Base-by-base conservation (phyloP, 805 yeast species). In the Saturnispora sekii region DNA sequence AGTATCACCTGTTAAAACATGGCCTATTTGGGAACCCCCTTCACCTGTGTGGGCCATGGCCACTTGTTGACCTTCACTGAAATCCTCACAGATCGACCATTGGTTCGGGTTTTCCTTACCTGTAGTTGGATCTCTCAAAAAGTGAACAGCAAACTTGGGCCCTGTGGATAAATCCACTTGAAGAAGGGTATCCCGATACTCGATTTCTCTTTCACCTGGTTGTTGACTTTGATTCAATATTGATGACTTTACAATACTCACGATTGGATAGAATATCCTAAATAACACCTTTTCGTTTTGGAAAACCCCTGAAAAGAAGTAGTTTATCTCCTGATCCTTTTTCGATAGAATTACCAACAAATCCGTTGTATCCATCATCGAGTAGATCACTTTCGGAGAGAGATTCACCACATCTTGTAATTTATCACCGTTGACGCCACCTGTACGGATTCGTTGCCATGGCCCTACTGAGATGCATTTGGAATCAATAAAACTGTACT, bases 81-180 rank as follows among this genome's bases (percentile, higher is more conserved):
- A 84, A 62, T 84, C 94, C 47, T 82, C 90, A 61, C 90, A 83
- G 21, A 82, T 79, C 1, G 84, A 79, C 89, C 89, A 81, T 53
- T 78, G 84, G 57, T 80, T 80, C 18, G 70, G 60, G 50, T 72
- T 68, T 34, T 72, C 67, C 49, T 70, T 70, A 2, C 65, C 66
- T 7, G 66, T 57, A 5, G 57, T 59, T 42, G 70, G 70, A 14
- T 76, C 76, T 53, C 75, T 72, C 46, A 78, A 66, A 58, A 83
- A 84, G 54, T 79, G 81, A 1, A 84, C 93, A 1, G 89, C 85
- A 62, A 84, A 84, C 55, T 78, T 79, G 5, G 94, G 94, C 35
- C 84, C 74, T 46, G 77, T 74, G 8, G 58, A 41, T 36, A 63
- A 50, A 41, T 63, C 64, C 14, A 63, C 48, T 38, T 61, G 59